Evolutionary conservation across 805 yeast genomes (phyloP), one percentile per base, ranked within the genome.

Genomic region (Naumovozyma baii): DNA sequence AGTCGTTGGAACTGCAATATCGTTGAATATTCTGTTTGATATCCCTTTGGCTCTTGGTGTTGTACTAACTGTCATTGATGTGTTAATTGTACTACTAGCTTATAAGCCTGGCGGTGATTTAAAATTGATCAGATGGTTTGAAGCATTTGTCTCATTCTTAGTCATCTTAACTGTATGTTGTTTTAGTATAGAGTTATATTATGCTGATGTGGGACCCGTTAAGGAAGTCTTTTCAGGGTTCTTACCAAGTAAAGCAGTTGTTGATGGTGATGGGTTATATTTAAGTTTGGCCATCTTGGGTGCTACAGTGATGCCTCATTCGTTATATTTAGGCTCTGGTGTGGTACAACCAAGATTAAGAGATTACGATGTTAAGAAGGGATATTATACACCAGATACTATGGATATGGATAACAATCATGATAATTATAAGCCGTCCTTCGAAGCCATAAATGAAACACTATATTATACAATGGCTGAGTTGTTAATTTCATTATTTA

Each of bases 1-100:
- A 58, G 95, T 90, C 28, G 90, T 92, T 18, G 98, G 98, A n/a
- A 85, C 96, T 3, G 96, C 97, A 3, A 86, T 90, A 41, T 81
- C 97, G 0, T 69, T 90, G 41, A 86, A 92, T 50, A 85, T 90
- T 40, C 64, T 92, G 33, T 77, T 88, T 56, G 72, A 74, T 2
- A 66, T 92, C 5, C 97, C 97, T 0, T 65, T 92, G 15, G 70
- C 84, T 5, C 68, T 76, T 4, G 98, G 98, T 26, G 95, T 90
- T 13, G 63, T 86, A 3, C 60, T 90, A 38, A 90, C 97, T 0
- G 80, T 86, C 17, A 63, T 85, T 3, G 98, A 90, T 53, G 96
- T 90, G 5, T 59, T 90, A 40, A 68, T 90, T 32, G 94, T 90
- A 1, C 64, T 92, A 25, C 70, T 85, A 74, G 95, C 95, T 0